Evolutionary conservation across 495 filamentous ascomycete genomes (phyloP).

Genomic region (Opeltia flavorubescens): DNA sequence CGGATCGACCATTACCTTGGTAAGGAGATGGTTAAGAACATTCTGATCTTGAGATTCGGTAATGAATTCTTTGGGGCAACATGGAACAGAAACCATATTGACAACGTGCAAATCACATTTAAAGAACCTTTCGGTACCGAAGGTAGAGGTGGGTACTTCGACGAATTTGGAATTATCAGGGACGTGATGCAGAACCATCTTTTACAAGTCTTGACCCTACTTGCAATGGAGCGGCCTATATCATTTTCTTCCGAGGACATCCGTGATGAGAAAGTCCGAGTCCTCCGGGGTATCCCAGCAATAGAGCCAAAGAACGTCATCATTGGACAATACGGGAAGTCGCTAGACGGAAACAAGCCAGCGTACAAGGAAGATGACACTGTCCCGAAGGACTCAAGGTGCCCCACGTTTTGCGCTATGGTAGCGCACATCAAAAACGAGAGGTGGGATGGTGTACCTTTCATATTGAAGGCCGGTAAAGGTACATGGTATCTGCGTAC

Average conservation of each 20-base stretch:
- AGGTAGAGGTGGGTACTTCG: conserved; percentile 96
- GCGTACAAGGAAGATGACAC: conserved; percentile 98
- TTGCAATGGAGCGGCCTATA: conserved; percentile 97
- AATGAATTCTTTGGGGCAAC: conserved; percentile 99
- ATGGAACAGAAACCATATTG: conserved; percentile 99
- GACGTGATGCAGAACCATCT: conserved; percentile 98
- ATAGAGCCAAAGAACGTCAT: conserved; percentile 99
- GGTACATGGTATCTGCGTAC: conserved; percentile 24
- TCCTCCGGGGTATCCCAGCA: conserved; percentile 80
- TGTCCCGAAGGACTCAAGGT: conserved; percentile 91
- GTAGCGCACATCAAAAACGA: conserved; percentile 99
- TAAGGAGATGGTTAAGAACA: conserved; percentile 99
- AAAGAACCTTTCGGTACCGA: conserved; percentile 99
- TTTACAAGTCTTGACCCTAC: conserved; percentile 86
- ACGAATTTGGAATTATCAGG: conserved; percentile 98
- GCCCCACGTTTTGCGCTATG: conserved; percentile 95
- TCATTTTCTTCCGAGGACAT: conserved; percentile 98
- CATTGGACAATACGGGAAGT: conserved; percentile 96
- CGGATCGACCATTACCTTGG: conserved; percentile 99
- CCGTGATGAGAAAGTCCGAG: conserved; percentile 96
- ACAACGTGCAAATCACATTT: conserved; percentile 95
- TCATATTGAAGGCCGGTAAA: conserved; percentile 99
- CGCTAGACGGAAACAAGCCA: conserved; percentile 91
- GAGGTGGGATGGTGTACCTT: conserved; percentile 97
- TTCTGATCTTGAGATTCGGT: conserved; percentile 93